Base-by-base conservation (phyloP, 139 green algal species). In the Raphidocelis subcapitata region DNA sequence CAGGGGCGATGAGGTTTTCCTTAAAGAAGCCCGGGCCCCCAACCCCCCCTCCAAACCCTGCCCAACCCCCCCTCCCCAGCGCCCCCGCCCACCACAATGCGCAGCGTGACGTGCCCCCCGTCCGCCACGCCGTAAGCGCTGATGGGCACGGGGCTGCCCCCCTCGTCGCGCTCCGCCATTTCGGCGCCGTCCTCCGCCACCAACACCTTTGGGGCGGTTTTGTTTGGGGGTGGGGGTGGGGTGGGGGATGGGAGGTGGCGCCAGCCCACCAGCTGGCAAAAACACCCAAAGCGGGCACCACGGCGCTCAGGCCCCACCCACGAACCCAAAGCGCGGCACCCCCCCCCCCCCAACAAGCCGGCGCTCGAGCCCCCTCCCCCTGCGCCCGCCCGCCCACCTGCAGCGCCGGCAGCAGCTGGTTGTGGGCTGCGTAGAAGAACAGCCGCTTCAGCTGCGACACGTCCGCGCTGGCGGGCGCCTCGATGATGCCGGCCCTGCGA, bases 401-500 rank as follows among this genome's bases (percentile, higher is more conserved):
- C 28, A 68, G 60, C 24, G 62, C 75, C 21, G 29, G 70, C 61
- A 77, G 70, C 61, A 77, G 70, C 70, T 77, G 69, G 47, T 77
- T 77, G 70, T 77, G 70, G 62, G 70, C 70, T 35, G 69, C 47
- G 61, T 77, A 77, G 31, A 65, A 35, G 61, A 77, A 77, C 29
- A 77, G 70, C 24, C 70, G 61, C 60, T 77, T 77, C 24, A 77
- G 63, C 70, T 70, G 61, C 16, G 18, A 15, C 60, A 77, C 70
- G 55, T 77, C 70, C 57, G 46, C 60, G 41, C 29, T 77, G 8
- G 44, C 21, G 10, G 70, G 70, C 5, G 51, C 46, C 61, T 77
- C 70, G 29, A 77, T 61, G 26, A 77, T 77, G 33, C 70, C 70
- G 64, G 14, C 64, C 61, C 62, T 75, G 57, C 52, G 52, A 15